These are phyloP conservation scores for Candida railenensis DNA, from an alignment of 805 yeast genomes.

Conservation along the genomic window DNA sequence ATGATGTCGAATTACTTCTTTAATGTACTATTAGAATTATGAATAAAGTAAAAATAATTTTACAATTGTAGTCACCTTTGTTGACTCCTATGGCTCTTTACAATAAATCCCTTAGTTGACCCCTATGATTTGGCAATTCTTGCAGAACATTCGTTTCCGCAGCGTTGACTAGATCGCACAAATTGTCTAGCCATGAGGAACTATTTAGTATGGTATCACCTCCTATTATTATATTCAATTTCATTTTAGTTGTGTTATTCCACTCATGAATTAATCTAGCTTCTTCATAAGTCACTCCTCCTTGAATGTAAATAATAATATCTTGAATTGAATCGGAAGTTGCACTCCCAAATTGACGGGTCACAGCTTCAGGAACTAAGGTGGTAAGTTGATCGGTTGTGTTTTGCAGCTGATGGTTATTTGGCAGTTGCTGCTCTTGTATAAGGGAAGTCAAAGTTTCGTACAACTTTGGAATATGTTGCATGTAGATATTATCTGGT, in stretches of 20 bases:
- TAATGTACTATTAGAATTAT: no score
- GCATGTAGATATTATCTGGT: constrained; percentile 79
- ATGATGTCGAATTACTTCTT: not conserved
- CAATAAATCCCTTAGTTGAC: constrained; percentile 3
- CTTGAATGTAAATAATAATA: constrained; percentile 70
- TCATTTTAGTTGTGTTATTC: constrained; percentile 48
- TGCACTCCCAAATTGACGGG: constrained; percentile 23
- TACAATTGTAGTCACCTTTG: no score
- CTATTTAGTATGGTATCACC: constrained; percentile 49
- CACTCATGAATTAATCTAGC: constrained; percentile 77
- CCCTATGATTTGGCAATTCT: not conserved
- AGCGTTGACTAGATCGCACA: constrained; percentile 31
- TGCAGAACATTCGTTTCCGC: constrained; percentile 3
- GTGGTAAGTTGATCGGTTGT: constrained; percentile 22
- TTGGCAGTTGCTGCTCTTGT: constrained; percentile 8
- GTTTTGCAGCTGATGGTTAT: constrained; percentile 3
- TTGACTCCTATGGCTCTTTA: no score
- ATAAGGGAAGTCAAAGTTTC: constrained; percentile 26
- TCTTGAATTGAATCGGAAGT: constrained; percentile 49
- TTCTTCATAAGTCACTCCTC: constrained; percentile 93
- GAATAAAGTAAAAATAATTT: no score
- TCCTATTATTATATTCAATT: constrained; percentile 74
- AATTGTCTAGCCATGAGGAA: constrained; percentile 28
- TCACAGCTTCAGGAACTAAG: constrained; percentile 37
- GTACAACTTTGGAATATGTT: constrained; percentile 77